Evolutionary conservation across 352 stramenopile species (phyloP), one percentile per base, ranked within the genome.

Genomic region (Phytophthora agathidicida): DNA sequence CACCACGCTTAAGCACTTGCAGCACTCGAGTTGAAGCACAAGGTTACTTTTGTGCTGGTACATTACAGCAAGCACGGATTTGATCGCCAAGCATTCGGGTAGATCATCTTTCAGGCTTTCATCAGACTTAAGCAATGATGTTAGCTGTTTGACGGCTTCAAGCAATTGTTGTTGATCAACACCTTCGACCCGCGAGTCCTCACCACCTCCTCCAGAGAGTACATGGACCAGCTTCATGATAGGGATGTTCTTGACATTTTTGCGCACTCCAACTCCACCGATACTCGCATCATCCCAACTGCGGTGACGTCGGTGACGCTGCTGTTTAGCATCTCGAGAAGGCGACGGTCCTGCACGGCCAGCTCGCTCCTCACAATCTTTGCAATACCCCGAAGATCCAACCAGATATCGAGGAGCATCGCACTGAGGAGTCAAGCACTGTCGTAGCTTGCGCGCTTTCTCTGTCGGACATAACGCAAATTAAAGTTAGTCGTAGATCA

Each of bases 61-160:
- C 82, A 97, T 93, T 5, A 88, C 58, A 27, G 49, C 46, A 9
- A 93, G 52, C 4, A 97, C 56, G 1, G 65, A 61, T 36, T 87
- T 78, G 14, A 96, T 54, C 7, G 59, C 81, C 1, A 80, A 59
- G 19, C 76, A 89, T 36, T 92, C 74, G 0, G 83, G 86, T 19
- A 98, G 68, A 17, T 89, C 80, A 39, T 94, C 75, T 69, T 97
- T 96, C 7, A 92, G 55, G 27, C 31, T 60, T 23, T 65, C 75
- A 22, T 81, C 63, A n/a, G 68, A 55, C 60, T 85, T 90, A 1
- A 90, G 41, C 5, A 83, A n/a, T 4, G 46, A 53, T n/a, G 65
- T 69, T 14, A 90, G 54, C 23, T 88, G 60, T 39, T 86, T 87
- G 13, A 86, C 7, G 5, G 64, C 38, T 11, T 53, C 61, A 27